A percentile compares a stretch with the other conserved stretches of the same genome.
phyloP scores from a whole-genome alignment of 1,139 yeast species.

The Yamadazyma friedrichii region DNA sequence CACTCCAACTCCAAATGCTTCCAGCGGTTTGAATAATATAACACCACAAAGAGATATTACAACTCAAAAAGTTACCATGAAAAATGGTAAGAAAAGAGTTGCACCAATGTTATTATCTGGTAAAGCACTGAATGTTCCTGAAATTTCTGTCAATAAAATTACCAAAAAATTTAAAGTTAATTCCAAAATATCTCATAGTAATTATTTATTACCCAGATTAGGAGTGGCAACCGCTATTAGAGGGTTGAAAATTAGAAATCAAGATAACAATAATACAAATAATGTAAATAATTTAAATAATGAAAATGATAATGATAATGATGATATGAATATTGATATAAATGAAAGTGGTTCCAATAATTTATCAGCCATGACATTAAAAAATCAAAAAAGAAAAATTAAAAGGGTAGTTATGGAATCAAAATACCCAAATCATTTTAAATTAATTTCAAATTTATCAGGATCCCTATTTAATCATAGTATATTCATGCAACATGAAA shows the following conservation, averaged over 20 bases:
- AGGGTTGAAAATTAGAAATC: constrained; percentile 33
- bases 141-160: constrained; percentile 5
- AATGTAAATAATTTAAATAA: constrained; percentile 24
- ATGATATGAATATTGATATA: constrained; percentile 21
- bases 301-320: constrained; percentile 44
- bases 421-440: constrained; percentile 40
- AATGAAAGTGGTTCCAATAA: constrained; percentile 12
- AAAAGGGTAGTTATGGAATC: constrained; percentile 32
- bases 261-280: constrained; percentile 9
- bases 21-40: background rate
- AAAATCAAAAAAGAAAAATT: constrained; percentile 33
- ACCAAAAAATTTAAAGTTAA: constrained; percentile 19
- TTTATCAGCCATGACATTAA: constrained; percentile 34
- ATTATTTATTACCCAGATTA: constrained; percentile 42
- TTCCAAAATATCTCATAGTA: constrained; percentile 39
- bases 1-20: background rate
- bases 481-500: constrained; percentile 31
- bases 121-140: constrained; percentile 22
- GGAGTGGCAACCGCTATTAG: constrained; percentile 51
- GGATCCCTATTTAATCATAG: constrained; percentile 39
- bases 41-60: background rate
- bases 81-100: constrained; percentile 83
- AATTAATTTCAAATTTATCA: constrained; percentile 34
- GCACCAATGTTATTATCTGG: constrained; percentile 77
- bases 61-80: constrained; percentile 48